Base-by-base conservation (phyloP, 768 basidiomycete genomes). In the Leccinum rimulosum region DNA sequence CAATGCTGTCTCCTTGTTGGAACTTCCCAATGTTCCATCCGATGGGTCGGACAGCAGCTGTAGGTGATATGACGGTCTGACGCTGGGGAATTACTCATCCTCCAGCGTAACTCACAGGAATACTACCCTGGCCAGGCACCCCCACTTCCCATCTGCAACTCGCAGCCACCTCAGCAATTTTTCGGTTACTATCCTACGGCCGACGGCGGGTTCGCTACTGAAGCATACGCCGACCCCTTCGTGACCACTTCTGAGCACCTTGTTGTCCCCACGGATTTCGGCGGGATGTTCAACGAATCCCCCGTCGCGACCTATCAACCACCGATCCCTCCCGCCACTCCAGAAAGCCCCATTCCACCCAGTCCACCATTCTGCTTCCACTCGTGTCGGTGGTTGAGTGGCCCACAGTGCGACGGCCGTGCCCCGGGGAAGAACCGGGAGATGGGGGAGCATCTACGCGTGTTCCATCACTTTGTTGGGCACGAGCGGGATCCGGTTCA, bases 371-470 rank as follows among this genome's bases (percentile, higher is more conserved):
- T 66, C 57, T 6, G 28, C 2, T 64, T 52, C 25, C 55, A 66
- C 51, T 35, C 31, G 30, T 70, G 68, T 45, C 61, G 57, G 6
- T 72, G 70, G 70, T n/a, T 62, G 50, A 35, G 64, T 10, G 68
- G 66, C 35, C 62, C 69, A 17, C 57, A 0, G 10, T 71, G 70
- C 56, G 40, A 63, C 27, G 70, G 66, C 33, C 35, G 22, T 6
- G 70, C 66, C 38, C 70, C 70, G 1, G 70, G 70, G 3, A 70
- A 50, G 33, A 71, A 72, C 50, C 64, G 70, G n/a, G 70, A 71
- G 27, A 71, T 71, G 70, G 66, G 63, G 1, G 70, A 71, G 15
- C 70, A 71, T 35, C 52, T 71, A 6, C 62, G 70, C 1, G 52
- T 40, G 0, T 54, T 15, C 3, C 70, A 71, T 45, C 45, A 38